Percentiles rank a stretch among this genome's conserved stretches.
Conservation (phyloP, 345 rosid species). For the Eucalyptus pauciflora region DNA sequence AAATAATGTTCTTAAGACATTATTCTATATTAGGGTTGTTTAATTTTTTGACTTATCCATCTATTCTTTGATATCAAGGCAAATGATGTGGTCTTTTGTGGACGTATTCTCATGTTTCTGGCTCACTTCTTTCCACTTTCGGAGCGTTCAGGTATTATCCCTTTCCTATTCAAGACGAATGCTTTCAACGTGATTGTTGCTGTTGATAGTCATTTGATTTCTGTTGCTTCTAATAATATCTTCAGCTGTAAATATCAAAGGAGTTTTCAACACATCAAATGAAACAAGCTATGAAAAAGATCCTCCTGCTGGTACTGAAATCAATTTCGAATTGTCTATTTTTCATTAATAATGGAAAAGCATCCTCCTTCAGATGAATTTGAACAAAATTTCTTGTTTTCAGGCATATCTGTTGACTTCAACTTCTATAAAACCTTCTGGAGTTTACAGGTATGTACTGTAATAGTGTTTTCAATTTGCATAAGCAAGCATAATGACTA, state of each 20-base stretch:
- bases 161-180: background rate
- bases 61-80: constrained; percentile 34
- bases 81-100: constrained; percentile 93
- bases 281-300: constrained; percentile 91
- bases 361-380: background rate
- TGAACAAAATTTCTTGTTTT: background rate
- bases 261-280: constrained; percentile 94
- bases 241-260: constrained; percentile 97
- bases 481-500: background rate
- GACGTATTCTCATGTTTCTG: constrained; percentile 92
- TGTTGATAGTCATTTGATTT: background rate
- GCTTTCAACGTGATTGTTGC: background rate
- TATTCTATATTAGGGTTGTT: background rate
- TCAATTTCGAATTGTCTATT: background rate
- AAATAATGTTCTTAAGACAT: background rate
- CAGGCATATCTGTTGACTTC: constrained; percentile 86
- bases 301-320: constrained; percentile 57
- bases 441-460: constrained; percentile 76
- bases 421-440: constrained; percentile 95
- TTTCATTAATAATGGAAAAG: background rate
- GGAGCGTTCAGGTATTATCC: constrained; percentile 76
- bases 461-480: background rate
- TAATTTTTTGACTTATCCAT: background rate
- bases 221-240: constrained; percentile 3
- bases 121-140: constrained; percentile 96